A percentile compares a stretch with the other conserved stretches of the same genome.
Conservation (phyloP, 2,329 filamentous ascomycete species). For the Aspergillus fumigatiaffinis region DNA sequence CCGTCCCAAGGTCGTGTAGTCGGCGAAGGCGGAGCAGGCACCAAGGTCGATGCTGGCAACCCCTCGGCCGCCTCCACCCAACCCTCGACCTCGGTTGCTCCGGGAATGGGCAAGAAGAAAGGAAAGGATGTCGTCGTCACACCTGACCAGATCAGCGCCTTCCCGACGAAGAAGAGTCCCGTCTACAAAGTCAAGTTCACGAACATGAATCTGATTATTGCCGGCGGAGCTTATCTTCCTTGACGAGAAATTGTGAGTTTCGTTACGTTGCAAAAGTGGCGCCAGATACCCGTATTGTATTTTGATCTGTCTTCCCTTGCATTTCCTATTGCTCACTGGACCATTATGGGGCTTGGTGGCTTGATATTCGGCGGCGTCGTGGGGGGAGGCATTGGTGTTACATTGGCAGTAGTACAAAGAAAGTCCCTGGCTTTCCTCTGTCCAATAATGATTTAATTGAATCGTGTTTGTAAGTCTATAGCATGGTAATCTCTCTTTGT, state of each 20-base stretch:
- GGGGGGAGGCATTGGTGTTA: constrained; percentile 10
- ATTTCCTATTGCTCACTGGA: background rate
- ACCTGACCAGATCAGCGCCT: constrained; percentile 89
- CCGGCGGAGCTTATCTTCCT: constrained; percentile 68
- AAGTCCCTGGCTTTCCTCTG: background rate
- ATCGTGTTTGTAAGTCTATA: background rate
- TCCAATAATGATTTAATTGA: background rate
- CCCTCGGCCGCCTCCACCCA: constrained; percentile 43
- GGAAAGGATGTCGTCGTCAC: constrained; percentile 86
- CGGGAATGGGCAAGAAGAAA: constrained; percentile 60
- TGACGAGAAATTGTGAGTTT: constrained; percentile 17
- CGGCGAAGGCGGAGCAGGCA: constrained; percentile 46
- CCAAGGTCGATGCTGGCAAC: constrained; percentile 51
- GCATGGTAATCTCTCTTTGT: background rate
- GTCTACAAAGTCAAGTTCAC: constrained; percentile 93
- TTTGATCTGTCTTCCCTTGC: background rate
- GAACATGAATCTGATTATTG: constrained; percentile 88
- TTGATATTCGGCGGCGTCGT: constrained; percentile 7
- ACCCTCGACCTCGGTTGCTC: constrained; percentile 44
- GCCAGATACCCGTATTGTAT: constrained; percentile 16
- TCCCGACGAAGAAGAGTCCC: constrained; percentile 92
- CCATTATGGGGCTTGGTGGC: background rate
- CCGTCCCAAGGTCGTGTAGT: constrained; percentile 52
- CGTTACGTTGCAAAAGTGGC: constrained; percentile 12
- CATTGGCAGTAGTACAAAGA: background rate